A percentile compares a stretch with the other conserved stretches of the same genome.
phyloP scores from a whole-genome alignment of 257 asterid species.

The Solanum dulcamara region DNA sequence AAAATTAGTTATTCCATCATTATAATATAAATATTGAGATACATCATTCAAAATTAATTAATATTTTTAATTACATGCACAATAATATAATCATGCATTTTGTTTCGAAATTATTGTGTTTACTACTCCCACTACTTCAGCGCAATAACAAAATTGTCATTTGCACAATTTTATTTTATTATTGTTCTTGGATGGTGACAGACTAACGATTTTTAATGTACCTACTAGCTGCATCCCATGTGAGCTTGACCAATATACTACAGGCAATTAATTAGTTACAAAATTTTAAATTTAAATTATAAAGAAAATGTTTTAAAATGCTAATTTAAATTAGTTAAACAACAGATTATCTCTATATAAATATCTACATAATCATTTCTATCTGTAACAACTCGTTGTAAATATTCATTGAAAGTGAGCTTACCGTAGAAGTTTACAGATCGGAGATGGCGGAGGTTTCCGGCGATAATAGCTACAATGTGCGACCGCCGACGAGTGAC shows the following conservation, averaged over 20 bases:
- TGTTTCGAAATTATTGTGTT: too few relatives aligned
- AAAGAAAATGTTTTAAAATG: background rate
- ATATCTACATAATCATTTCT: background rate
- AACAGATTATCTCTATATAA: background rate
- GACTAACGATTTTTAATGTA: background rate
- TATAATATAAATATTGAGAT: too few relatives aligned
- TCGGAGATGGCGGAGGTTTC: conserved; percentile 75
- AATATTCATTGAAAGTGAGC: background rate
- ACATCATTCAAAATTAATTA: too few relatives aligned
- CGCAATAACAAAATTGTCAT: too few relatives aligned
- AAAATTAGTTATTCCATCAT: too few relatives aligned
- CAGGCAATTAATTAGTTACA: background rate
- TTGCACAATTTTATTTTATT: too few relatives aligned
- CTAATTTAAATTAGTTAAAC: background rate
- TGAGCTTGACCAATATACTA: background rate
- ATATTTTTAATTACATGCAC: too few relatives aligned
- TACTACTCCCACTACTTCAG: too few relatives aligned
- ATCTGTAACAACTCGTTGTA: background rate
- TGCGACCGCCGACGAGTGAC: conserved; percentile 4
- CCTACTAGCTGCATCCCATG: background rate
- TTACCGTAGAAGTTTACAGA: background rate
- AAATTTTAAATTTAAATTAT: too few relatives aligned
- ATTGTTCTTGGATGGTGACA: background rate
- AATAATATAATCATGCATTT: too few relatives aligned
- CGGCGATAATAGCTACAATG: conserved; percentile 50